These are phyloP conservation scores for Trichothecium roseum DNA, from an alignment of 2,329 filamentous ascomycete genomes.

Conservation along the genomic window DNA sequence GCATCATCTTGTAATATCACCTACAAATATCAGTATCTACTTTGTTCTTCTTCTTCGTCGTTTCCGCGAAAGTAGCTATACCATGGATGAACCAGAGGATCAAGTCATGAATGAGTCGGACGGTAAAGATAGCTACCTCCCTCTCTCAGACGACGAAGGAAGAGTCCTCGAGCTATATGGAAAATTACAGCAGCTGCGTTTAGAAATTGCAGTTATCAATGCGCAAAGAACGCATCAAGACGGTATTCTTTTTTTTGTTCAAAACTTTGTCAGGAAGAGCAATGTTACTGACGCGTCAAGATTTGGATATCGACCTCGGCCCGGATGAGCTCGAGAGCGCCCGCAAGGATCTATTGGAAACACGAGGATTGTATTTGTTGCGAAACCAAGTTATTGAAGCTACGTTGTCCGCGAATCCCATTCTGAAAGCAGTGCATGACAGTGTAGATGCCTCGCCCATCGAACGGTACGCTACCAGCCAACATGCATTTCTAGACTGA, in stretches of 20 bases:
- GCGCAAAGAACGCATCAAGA: conserved; percentile 28
- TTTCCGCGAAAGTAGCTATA: too few relatives aligned
- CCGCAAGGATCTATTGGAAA: conserved; percentile 57
- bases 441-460: conserved; percentile 52
- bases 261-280: background rate
- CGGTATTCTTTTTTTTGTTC: conserved; percentile 19
- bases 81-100: conserved; percentile 18
- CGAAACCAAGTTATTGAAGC: conserved; percentile 59
- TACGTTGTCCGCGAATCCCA: conserved; percentile 62
- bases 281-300: background rate
- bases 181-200: conserved; percentile 56
- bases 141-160: conserved; percentile 56
- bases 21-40: too few relatives aligned
- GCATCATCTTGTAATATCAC: too few relatives aligned
- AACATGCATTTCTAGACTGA: too few relatives aligned
- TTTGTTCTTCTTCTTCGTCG: too few relatives aligned
- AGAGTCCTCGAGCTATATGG: conserved; percentile 61
- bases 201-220: conserved; percentile 59
- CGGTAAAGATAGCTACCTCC: conserved; percentile 22
- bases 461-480: conserved; percentile 47
- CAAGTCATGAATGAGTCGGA: conserved; percentile 15
- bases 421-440: conserved; percentile 66
- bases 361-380: conserved; percentile 59
- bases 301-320: conserved; percentile 15
- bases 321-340: conserved; percentile 44